These are phyloP conservation scores for Ilyonectria destructans DNA, from an alignment of 2,329 filamentous ascomycete genomes.

Conservation along the genomic window DNA sequence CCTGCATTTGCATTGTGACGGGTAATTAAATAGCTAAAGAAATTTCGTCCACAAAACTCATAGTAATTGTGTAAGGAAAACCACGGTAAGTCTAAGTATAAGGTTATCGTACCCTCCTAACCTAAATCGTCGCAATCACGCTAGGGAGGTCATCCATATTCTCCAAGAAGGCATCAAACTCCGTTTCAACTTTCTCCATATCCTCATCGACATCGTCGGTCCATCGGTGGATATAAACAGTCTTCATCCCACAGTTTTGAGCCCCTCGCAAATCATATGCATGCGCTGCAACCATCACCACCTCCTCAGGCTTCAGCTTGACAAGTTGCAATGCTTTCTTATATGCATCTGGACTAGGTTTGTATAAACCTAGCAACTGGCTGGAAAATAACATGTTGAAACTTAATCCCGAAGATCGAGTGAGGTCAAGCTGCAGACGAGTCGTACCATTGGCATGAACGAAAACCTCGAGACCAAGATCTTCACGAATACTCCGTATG, in stretches of 20 bases:
- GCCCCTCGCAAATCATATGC: constrained; percentile 69
- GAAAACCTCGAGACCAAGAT: constrained; percentile 59
- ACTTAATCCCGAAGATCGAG: constrained; percentile 61
- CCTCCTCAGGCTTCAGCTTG: constrained; percentile 62
- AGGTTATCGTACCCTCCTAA: too few relatives aligned
- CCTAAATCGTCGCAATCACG: constrained; percentile 23
- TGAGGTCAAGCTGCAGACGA: constrained; percentile 69
- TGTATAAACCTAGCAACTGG: constrained; percentile 65
- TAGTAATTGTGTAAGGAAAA: too few relatives aligned
- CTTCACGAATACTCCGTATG: constrained; percentile 56
- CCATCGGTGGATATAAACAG: constrained; percentile 67
- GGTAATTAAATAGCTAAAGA: too few relatives aligned
- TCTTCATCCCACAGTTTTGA: constrained; percentile 64
- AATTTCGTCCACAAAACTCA: too few relatives aligned
- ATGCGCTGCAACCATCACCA: constrained; percentile 69
- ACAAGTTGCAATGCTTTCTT: constrained; percentile 62
- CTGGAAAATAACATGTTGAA: constrained; percentile 70
- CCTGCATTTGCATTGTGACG: too few relatives aligned
- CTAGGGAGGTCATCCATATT: constrained; percentile 36
- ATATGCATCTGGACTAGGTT: constrained; percentile 66
- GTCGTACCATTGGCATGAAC: constrained; percentile 71
- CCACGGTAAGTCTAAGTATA: too few relatives aligned
- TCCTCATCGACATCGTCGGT: constrained; percentile 67
- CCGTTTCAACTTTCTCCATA: constrained; percentile 32
- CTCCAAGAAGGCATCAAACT: constrained; percentile 39